Conservation (phyloP, 139 green algal genomes). For the Ettlia oleoabundans region DNA sequence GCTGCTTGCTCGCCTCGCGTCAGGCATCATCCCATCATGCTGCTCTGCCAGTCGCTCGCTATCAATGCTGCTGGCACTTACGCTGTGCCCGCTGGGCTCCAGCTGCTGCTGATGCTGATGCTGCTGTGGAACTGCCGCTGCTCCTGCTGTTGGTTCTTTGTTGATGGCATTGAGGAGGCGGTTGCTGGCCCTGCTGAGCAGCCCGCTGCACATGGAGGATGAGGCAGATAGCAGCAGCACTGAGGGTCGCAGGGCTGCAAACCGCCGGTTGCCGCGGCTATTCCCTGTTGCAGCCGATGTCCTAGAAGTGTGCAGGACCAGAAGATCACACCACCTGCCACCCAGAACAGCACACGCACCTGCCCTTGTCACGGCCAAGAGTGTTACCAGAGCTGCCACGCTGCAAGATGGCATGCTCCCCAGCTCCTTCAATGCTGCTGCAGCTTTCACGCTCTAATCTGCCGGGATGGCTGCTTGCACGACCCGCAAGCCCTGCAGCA, state of each 20-base stretch:
- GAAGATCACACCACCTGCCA: background rate
- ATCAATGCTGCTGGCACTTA: slow-evolving; percentile 1
- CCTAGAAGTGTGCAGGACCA: no score
- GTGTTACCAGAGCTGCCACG: slow-evolving; percentile 3
- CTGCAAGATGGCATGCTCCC: background rate
- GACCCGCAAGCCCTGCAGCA: background rate
- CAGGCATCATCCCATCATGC: no score
- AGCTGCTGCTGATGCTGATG: background rate
- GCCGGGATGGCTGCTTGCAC: background rate
- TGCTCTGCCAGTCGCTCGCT: background rate
- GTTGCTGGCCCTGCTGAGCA: slow-evolving; percentile 16
- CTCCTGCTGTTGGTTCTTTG: background rate
- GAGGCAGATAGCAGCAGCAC: no score
- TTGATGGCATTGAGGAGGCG: slow-evolving; percentile 14
- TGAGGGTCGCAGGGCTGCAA: no score
- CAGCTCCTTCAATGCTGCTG: background rate
- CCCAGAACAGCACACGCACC: background rate
- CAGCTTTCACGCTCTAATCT: background rate
- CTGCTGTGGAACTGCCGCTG: slow-evolving; percentile 2
- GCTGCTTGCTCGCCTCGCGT: no score
- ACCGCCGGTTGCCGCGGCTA: no score
- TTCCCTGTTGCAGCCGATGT: no score
- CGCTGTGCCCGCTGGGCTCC: slow-evolving; percentile 20
- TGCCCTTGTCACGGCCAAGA: slow-evolving; percentile 1
- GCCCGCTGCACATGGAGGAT: background rate